Evolutionary conservation across 139 green algal species (phyloP).

Genomic region (Chlorella sp.): DNA sequence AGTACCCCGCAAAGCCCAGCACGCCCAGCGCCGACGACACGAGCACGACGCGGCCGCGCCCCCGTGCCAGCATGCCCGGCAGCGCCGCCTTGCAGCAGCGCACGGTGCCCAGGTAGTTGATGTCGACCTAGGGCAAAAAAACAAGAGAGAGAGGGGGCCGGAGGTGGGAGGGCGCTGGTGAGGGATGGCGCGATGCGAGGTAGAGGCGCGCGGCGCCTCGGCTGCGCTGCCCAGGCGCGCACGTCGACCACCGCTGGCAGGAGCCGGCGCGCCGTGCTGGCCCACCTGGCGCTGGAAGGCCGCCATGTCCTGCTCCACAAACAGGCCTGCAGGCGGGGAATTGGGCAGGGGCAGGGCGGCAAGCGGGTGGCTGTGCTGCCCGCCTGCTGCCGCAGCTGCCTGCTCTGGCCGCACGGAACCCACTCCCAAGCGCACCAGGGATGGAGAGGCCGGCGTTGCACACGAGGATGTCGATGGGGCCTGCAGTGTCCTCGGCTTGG

Average conservation of each 20-base stretch:
- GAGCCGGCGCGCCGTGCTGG: too few relatives aligned
- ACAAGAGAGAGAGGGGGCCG: too few relatives aligned
- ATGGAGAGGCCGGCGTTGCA: slow-evolving; percentile 67
- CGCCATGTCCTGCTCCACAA: slow-evolving; percentile 58
- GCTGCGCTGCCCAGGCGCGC: too few relatives aligned
- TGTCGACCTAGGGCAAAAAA: too few relatives aligned
- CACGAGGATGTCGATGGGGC: slow-evolving; percentile 70
- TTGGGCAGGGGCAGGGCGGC: neutral
- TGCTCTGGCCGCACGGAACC: too few relatives aligned
- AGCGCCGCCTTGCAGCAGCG: slow-evolving; percentile 61
- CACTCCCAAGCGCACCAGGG: slow-evolving; percentile 52
- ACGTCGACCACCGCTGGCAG: too few relatives aligned
- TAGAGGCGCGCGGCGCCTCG: too few relatives aligned
- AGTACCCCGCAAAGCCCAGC: slow-evolving; percentile 63
- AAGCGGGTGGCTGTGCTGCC: too few relatives aligned
- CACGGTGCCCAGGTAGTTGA: slow-evolving; percentile 86
- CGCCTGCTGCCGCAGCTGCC: too few relatives aligned
- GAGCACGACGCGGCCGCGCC: slow-evolving; percentile 67
- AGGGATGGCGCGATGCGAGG: too few relatives aligned
- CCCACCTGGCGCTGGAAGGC: slow-evolving; percentile 60
- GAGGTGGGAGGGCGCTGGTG: too few relatives aligned
- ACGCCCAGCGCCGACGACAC: slow-evolving; percentile 60
- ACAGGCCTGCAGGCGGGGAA: slow-evolving; percentile 53
- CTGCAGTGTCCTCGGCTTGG: slow-evolving; percentile 16
- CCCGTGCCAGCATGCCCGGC: slow-evolving; percentile 65